Base-by-base conservation (phyloP, 768 basidiomycete species). In the Solioccasus polychromus region DNA sequence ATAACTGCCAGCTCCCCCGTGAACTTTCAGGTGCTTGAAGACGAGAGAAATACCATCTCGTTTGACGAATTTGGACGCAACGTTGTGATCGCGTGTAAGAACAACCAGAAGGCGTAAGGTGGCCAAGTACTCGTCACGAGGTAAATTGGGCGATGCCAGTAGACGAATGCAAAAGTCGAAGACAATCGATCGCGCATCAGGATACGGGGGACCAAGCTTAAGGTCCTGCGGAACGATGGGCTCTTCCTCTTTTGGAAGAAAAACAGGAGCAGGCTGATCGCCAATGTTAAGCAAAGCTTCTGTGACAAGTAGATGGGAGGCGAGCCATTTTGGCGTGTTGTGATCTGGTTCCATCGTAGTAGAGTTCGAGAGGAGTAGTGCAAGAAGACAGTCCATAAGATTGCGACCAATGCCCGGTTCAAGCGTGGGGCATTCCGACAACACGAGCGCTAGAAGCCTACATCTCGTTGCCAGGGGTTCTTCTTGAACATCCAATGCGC, bases 111-210 rank as follows among this genome's bases (percentile, higher is more conserved):
- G 72, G 15, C 94, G 82, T 18, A 96, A 70, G 8, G 80, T 78
- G 0, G 93, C 85, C 28, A 96, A 70, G 31, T 94, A 71, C 52
- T 96, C 88, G 58, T 95, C 92, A 34, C 80, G 78, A 20, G 84
- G 82, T 32, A 92, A 69, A 29, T 75, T 75, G 4, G 80, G 70
- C 9, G 82, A 69, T 18, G 72, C 68, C 18, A 96, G 75, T n/a
- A 94, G 72, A 18, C 82, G 77, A 28, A 90, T 59, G 57, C 82
- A 86, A 59, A 85, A 82, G 53, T 89, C 80, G 63, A 93, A 92
- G 30, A 93, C 73, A 15, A 77, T 75, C 3, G 69, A 60, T 43
- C 83, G 80, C 12, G 83, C 83, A 20, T 84, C 80, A 5, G 67
- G 50, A 48, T 85, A 82, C 4, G 69, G 56, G 3, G 88, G 83